Base-by-base conservation (phyloP, 176 grass and related monocot genomes). In the Metroxylon sagu region DNA sequence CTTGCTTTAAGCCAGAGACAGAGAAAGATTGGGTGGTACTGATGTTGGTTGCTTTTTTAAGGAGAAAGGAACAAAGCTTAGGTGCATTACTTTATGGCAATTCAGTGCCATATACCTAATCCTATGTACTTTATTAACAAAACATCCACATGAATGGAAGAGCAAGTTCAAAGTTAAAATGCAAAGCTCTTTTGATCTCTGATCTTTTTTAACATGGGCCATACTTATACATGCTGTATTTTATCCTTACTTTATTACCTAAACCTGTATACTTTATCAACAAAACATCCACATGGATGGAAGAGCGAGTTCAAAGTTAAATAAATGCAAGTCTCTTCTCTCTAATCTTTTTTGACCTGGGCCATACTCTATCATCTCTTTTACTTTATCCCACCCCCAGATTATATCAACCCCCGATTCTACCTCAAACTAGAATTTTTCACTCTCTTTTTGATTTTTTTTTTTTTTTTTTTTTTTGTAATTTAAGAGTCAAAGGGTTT, bases 221-320 rank as follows among this genome's bases (percentile, higher is more conserved):
- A 39, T 39, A 10, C 31, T 39, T 8, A 23, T 39, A 39, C 31
- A 39, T 39, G 31, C 31, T 39, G 7, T 8, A 39, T 39, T 39
- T 39, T 39, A 39, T 10, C 31, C 7, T 39, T 39, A 5, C 7
- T 39, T 23, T 23, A 23, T 23, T 35, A 19, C 58, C 58, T 60
- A 31, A 60, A 31, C 16, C 28, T 3, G 0, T n/a, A 17, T 60
- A 29, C 57, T 60, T 60, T 60, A 35, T 29, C 10, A 17, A 4
- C 58, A 60, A 60, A 60, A 60, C 26, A 60, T 60, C 16, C 28
- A 35, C 58, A 60, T 60, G 28, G 7, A 29, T 29, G n/a, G 26
- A 27, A n/a, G 27, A 17, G 25, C 15, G 31, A 60, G 26, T 35
- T 18, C 58, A 60, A 60, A 19, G 16, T 35, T 35, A 5, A 23